These are phyloP conservation scores for Eurotiales sp. DNA, from an alignment of 2,329 filamentous ascomycete genomes.

Conservation along the genomic window DNA sequence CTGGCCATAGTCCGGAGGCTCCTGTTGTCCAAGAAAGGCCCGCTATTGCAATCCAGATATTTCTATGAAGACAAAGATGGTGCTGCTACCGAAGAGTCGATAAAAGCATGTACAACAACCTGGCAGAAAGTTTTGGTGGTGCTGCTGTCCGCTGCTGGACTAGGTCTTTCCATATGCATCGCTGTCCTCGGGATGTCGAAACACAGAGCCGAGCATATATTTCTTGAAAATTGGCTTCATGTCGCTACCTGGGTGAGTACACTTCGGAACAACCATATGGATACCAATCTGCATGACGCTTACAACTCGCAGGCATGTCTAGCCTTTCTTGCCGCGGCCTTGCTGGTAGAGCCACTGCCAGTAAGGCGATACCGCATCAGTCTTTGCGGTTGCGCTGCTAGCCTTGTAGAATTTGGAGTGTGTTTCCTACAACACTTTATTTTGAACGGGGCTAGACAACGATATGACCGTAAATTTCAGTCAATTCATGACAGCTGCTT, in stretches of 20 bases:
- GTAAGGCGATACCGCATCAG: constrained; percentile 30
- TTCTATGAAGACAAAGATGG: constrained; percentile 69
- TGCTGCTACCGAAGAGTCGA: constrained; percentile 60
- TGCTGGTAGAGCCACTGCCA: constrained; percentile 32
- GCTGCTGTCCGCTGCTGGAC: constrained; percentile 52
- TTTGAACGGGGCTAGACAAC: constrained; percentile 20
- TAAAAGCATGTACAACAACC: constrained; percentile 59
- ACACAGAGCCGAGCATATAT: constrained; percentile 25
- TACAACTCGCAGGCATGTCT: constrained; percentile 25
- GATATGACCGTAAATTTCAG: not conserved
- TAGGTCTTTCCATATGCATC: constrained; percentile 54
- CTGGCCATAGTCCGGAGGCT: not conserved
- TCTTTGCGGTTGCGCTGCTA: constrained; percentile 28
- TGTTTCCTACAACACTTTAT: constrained; percentile 25
- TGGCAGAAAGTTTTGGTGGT: constrained; percentile 53
- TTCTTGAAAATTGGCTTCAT: constrained; percentile 58
- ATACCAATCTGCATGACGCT: not conserved
- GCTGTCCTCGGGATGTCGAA: constrained; percentile 50
- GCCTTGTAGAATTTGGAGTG: constrained; percentile 22
- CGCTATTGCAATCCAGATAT: not conserved
- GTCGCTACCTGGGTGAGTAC: constrained; percentile 60
- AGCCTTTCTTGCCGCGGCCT: constrained; percentile 29
- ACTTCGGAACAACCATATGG: not conserved
- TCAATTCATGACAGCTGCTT: constrained; percentile 45
- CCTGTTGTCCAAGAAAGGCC: not conserved